phyloP scores from a whole-genome alignment of 1,284 basidiomycete genomes.

The Caloboletus firmus region DNA sequence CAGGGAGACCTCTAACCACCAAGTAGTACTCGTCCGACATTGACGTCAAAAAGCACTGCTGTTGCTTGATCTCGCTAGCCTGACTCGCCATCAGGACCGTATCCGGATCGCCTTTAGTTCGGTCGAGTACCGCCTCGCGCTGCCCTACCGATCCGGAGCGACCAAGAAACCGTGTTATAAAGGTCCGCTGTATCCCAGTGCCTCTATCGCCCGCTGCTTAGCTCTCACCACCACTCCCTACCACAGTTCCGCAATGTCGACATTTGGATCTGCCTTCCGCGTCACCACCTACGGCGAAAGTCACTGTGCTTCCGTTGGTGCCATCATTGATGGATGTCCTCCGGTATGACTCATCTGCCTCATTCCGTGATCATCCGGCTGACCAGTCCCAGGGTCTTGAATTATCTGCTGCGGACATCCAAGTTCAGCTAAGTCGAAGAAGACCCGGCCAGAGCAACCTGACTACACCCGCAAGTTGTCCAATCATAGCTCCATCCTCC shows the following conservation, averaged over 20 bases:
- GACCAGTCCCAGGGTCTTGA: conserved; percentile 67
- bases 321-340: conserved; percentile 96
- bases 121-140: conserved; percentile 27
- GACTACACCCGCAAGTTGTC: conserved; percentile 84
- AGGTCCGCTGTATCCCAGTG: conserved; percentile 13
- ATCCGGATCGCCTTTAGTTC: conserved; percentile 16
- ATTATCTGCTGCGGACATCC: conserved; percentile 83
- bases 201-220: not conserved
- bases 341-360: conserved; percentile 58
- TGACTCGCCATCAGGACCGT: not conserved
- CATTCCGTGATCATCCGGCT: conserved; percentile 8
- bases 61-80: not conserved
- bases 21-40: too few species aligned
- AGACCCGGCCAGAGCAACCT: conserved; percentile 96
- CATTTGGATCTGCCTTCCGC: conserved; percentile 87
- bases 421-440: conserved; percentile 88
- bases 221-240: conserved; percentile 14
- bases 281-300: conserved; percentile 99
- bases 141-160: conserved; percentile 5
- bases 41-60: conserved; percentile 1
- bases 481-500: not conserved
- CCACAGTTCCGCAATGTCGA: conserved; percentile 68
- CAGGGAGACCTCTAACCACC: not conserved
- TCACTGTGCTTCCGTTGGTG: conserved; percentile 96
- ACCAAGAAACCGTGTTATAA: conserved; percentile 18